Evolutionary conservation across 2,329 filamentous ascomycete species (phyloP).

Genomic region (Sporothrix curviconia): DNA sequence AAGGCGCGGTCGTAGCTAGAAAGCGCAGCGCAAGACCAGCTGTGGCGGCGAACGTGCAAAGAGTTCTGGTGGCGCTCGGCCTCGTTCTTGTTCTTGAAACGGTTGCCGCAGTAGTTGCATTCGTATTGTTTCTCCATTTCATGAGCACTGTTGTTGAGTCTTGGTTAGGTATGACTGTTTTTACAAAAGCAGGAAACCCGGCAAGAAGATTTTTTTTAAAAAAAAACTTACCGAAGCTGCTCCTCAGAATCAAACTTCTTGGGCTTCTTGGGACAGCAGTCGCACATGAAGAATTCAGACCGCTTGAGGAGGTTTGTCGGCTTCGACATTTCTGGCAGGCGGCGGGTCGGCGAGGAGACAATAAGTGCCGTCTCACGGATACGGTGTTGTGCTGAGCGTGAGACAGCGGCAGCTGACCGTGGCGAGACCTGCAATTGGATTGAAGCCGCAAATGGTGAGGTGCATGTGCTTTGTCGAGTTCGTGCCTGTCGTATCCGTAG

Average conservation of each 20-base stretch:
- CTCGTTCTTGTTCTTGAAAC: slow-evolving; percentile 99
- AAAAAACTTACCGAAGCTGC: slow-evolving; percentile 65
- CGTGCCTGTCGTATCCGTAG: slow-evolving; percentile 32
- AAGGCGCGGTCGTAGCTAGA: slow-evolving; percentile 74
- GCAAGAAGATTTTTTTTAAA: not conserved
- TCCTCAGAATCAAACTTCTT: slow-evolving; percentile 86
- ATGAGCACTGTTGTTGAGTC: slow-evolving; percentile 73
- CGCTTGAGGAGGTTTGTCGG: slow-evolving; percentile 40
- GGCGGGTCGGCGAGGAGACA: slow-evolving; percentile 42
- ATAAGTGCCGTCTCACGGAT: slow-evolving; percentile 36
- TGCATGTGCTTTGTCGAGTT: slow-evolving; percentile 27
- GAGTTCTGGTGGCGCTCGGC: slow-evolving; percentile 95
- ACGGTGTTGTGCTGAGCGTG: slow-evolving; percentile 38
- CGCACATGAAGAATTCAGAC: slow-evolving; percentile 58
- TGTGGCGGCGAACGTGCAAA: slow-evolving; percentile 83
- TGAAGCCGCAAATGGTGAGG: slow-evolving; percentile 44
- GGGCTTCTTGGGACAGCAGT: slow-evolving; percentile 94
- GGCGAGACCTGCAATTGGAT: slow-evolving; percentile 45
- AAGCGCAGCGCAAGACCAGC: slow-evolving; percentile 92
- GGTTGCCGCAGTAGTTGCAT: slow-evolving; percentile 84
- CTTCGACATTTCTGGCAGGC: slow-evolving; percentile 40
- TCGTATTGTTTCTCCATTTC: slow-evolving; percentile 95
- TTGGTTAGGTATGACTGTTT: too few species aligned
- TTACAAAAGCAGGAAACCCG: too few species aligned
- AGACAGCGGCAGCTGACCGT: slow-evolving; percentile 39